Evolutionary conservation across 1,284 basidiomycete species (phyloP), one percentile per base, ranked within the genome.

Genomic region (Phellinidium pouzarii): DNA sequence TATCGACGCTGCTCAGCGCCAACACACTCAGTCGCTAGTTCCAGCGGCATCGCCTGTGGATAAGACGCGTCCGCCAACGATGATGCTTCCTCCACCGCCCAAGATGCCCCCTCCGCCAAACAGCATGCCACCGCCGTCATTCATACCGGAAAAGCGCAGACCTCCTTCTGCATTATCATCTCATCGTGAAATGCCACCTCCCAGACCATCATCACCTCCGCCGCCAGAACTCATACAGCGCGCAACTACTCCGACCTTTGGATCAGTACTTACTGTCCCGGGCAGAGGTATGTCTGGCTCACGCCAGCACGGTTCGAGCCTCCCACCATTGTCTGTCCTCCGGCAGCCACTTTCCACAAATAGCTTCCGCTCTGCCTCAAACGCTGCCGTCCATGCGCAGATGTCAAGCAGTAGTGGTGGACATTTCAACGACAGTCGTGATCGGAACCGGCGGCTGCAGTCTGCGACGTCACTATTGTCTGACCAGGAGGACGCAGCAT

Each of bases 181-280:
- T 6, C 69, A 74, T 49, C 53, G 56, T 43, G 82, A 83, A 54
- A 64, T 68, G 4, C 82, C 84, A 6, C 91, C 92, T 3, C 85
- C 87, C 19, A 76, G 91, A 47, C 91, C 93, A 0, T 87, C 82
- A 0, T 95, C 93, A 0, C 91, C 93, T 1, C 91, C 92, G 4
- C 93, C 92, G 3, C 74, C 86, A 11, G 91, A 95, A 55, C 84
- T 92, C 60, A 82, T 94, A 56, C 83, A 89, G 59, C 84, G 91
- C 22, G 89, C 91, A 1, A 88, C 88, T 1, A 91, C 90, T 0
- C 90, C 92, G 0, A 82, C 82, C 2, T 81, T 89, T 62, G 82
- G 84, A 8, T 68, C 78, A 9, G 74, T 77, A 47, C 71, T 88
- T 20, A 74, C 77, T 27, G 76, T 84, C 1, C 82, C 84, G 41